A percentile compares a stretch with the other conserved stretches of the same genome.
Evolutionary conservation across 441 rosid genomes (phyloP).

Genomic region (Adansonia madagascariensis): DNA sequence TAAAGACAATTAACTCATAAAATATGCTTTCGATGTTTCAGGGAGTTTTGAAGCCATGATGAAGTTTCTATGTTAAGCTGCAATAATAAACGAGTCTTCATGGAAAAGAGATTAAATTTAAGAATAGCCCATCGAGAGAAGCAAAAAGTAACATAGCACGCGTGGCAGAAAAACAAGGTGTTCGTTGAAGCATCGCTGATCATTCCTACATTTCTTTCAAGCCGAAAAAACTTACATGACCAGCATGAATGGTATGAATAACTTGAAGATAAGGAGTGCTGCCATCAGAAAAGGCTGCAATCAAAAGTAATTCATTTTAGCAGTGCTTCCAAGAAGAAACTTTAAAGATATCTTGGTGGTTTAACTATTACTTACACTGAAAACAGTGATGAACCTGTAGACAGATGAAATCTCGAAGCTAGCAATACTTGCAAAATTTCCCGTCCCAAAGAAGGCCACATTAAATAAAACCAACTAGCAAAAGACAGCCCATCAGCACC

Average conservation of each 20-base stretch:
- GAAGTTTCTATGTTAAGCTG: constrained; percentile 3
- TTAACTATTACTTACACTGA: constrained; percentile 71
- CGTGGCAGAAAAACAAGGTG: background rate
- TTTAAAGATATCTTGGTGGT: background rate
- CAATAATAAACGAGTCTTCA: background rate
- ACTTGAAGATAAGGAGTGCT: constrained; percentile 88
- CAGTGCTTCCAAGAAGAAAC: constrained; percentile 26
- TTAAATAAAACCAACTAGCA: constrained; percentile 85
- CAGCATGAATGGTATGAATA: constrained; percentile 95
- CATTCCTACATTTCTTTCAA: constrained; percentile 16
- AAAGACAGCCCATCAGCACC: constrained; percentile 33
- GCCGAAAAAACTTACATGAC: constrained; percentile 73
- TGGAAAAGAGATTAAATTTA: background rate
- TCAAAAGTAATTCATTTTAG: constrained; percentile 30
- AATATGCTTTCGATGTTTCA: background rate
- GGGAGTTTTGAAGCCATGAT: background rate
- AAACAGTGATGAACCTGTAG: constrained; percentile 88
- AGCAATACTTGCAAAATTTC: constrained; percentile 97
- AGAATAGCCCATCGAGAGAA: background rate
- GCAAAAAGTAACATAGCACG: background rate
- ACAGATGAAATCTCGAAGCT: constrained; percentile 99
- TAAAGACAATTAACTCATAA: background rate
- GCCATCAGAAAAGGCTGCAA: constrained; percentile 97
- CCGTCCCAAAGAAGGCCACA: constrained; percentile 96
- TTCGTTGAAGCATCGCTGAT: constrained; percentile 11